phyloP scores from a whole-genome alignment of 2,329 filamentous ascomycete species.

The Alternaria infectoria region DNA sequence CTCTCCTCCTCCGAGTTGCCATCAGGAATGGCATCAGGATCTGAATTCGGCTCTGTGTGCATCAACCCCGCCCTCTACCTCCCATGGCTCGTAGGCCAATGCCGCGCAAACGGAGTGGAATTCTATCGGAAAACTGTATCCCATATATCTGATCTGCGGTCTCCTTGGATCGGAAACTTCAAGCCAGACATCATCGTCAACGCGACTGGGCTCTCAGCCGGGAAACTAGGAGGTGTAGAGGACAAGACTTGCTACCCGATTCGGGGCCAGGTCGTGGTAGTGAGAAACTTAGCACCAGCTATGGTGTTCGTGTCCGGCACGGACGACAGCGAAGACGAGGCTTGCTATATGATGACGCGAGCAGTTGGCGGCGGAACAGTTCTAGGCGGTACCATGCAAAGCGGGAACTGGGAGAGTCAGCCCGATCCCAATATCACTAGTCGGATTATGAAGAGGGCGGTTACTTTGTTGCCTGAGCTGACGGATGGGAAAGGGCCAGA shows the following conservation, averaged over 20 bases:
- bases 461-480: constrained; percentile 68
- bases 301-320: constrained; percentile 75
- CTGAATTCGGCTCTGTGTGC: constrained; percentile 80
- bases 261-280: constrained; percentile 81
- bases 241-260: constrained; percentile 75
- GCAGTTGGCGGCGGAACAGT: constrained; percentile 78
- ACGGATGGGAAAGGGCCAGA: constrained; percentile 72
- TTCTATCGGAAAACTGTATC: constrained; percentile 52
- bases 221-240: constrained; percentile 77
- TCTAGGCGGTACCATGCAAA: constrained; percentile 80
- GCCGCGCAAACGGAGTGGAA: constrained; percentile 71
- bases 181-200: constrained; percentile 77
- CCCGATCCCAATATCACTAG: constrained; percentile 76
- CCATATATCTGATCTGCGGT: constrained; percentile 73
- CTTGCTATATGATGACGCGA: constrained; percentile 80
- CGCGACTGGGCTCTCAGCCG: constrained; percentile 77
- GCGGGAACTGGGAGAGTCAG: constrained; percentile 76
- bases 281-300: constrained; percentile 74
- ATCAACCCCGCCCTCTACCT: constrained; percentile 90
- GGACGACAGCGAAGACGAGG: constrained; percentile 74
- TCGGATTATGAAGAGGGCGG: constrained; percentile 82
- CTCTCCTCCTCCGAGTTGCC: constrained; percentile 62
- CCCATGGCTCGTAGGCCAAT: constrained; percentile 81
- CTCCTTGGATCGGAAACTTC: constrained; percentile 60
- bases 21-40: constrained; percentile 70